Evolutionary conservation across 2,329 filamentous ascomycete genomes (phyloP).

Genomic region (Penicillium sp.): DNA sequence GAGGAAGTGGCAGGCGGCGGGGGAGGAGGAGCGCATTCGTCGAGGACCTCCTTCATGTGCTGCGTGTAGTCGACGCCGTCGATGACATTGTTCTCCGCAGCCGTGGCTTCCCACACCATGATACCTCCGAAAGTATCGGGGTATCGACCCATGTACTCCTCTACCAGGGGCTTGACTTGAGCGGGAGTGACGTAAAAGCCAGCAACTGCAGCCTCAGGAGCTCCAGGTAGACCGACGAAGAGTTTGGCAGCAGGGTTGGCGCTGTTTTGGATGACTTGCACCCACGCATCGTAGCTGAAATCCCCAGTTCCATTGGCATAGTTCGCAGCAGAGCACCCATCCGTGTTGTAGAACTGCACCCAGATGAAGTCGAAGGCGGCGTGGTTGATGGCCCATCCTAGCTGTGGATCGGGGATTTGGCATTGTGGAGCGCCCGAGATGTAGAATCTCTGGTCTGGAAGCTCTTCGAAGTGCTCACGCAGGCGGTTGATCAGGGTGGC

Average conservation of each 20-base stretch:
- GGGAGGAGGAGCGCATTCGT: conserved; percentile 22
- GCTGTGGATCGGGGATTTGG: conserved; percentile 47
- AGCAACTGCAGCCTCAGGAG: conserved; percentile 27
- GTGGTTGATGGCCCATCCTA: conserved; percentile 45
- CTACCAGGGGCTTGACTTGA: conserved; percentile 48
- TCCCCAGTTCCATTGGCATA: conserved; percentile 37
- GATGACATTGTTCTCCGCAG: conserved; percentile 47
- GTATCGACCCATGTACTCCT: conserved; percentile 41
- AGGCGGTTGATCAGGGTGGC: conserved; percentile 49
- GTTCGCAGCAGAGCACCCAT: conserved; percentile 49
- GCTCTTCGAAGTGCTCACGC: conserved; percentile 40
- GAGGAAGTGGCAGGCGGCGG: neutral
- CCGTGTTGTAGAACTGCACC: conserved; percentile 57
- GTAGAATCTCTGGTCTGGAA: conserved; percentile 44
- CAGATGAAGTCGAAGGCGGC: conserved; percentile 54
- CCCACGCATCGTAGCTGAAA: conserved; percentile 51
- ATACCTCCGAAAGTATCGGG: conserved; percentile 54
- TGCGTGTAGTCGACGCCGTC: conserved; percentile 46
- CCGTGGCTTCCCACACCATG: conserved; percentile 59
- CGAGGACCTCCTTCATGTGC: conserved; percentile 49
- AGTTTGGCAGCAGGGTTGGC: conserved; percentile 50
- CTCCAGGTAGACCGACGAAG: conserved; percentile 52
- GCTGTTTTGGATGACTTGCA: conserved; percentile 35
- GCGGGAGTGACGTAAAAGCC: conserved; percentile 48
- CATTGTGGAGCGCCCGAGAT: conserved; percentile 57